Percentiles rank a stretch among this genome's conserved stretches.
These are phyloP conservation scores for Salix purpurea DNA, from an alignment of 345 rosid species.

Conservation along the genomic window DNA sequence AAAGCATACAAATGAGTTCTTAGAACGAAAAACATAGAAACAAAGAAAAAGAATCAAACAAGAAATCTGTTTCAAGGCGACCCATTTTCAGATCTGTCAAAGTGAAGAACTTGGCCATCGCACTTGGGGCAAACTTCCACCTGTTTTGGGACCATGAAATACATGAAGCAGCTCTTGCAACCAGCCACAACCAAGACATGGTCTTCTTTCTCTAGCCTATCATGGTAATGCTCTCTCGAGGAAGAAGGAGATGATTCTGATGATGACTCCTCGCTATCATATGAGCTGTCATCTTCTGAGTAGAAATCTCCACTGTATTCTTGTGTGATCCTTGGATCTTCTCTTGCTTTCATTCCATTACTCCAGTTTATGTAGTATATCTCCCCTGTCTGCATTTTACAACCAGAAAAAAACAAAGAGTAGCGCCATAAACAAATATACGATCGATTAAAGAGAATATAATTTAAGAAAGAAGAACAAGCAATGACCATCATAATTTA, in stretches of 20 bases:
- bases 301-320: constrained; percentile 37
- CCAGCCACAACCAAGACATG: constrained; percentile 82
- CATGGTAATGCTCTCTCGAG: constrained; percentile 29
- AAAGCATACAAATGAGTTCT: constrained; percentile 16
- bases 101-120: constrained; percentile 71
- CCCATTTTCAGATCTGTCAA: constrained; percentile 50
- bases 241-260: constrained; percentile 53
- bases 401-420: background rate
- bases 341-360: constrained; percentile 58
- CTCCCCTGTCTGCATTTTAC: constrained; percentile 64
- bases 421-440: background rate
- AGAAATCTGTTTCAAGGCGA: constrained; percentile 32
- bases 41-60: background rate
- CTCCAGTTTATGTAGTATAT: constrained; percentile 80
- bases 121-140: constrained; percentile 84
- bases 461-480: background rate
- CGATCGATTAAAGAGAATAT: background rate
- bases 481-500: background rate
- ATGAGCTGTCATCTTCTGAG: constrained; percentile 55
- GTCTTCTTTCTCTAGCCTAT: constrained; percentile 30
- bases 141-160: constrained; percentile 83
- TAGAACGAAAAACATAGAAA: background rate
- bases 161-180: constrained; percentile 91
- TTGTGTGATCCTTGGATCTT: constrained; percentile 52
- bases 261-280: constrained; percentile 68